phyloP scores from a whole-genome alignment of 257 asterid species.

The Solanum paucissectum region DNA sequence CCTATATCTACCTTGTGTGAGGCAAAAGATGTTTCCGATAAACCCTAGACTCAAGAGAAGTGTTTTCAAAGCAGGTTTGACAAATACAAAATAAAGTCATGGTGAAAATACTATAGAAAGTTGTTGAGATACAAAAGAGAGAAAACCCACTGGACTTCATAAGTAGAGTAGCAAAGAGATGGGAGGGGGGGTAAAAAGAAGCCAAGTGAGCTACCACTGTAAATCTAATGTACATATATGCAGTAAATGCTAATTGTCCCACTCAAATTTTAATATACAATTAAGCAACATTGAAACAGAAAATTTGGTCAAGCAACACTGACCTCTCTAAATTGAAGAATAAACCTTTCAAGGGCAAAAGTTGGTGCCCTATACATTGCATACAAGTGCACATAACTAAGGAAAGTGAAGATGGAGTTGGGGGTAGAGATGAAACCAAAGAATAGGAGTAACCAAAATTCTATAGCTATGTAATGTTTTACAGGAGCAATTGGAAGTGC shows the following conservation, averaged over 20 bases:
- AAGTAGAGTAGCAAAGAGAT: neutral
- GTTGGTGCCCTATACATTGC: neutral
- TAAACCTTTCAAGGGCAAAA: neutral
- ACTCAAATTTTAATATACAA: neutral
- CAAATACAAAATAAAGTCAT: neutral
- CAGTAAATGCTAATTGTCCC: neutral
- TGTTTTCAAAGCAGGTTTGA: neutral
- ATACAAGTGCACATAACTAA: neutral
- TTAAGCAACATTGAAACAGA: neutral
- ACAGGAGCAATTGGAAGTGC: conserved; percentile 11
- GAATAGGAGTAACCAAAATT: neutral
- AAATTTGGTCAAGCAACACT: neutral
- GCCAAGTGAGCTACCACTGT: neutral
- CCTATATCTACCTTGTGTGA: neutral
- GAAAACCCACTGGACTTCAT: neutral
- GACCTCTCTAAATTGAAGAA: neutral
- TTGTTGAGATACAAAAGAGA: neutral
- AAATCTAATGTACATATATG: neutral
- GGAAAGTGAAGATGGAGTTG: neutral
- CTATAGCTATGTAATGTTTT: conserved; percentile 15
- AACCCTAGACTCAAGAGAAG: neutral
- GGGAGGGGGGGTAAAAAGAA: rapidly evolving
- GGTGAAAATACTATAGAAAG: neutral
- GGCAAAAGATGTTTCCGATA: neutral
- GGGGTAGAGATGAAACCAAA: neutral